Base-by-base conservation (phyloP, 2,329 filamentous ascomycete genomes). In the Dactylellina parvicollis region DNA sequence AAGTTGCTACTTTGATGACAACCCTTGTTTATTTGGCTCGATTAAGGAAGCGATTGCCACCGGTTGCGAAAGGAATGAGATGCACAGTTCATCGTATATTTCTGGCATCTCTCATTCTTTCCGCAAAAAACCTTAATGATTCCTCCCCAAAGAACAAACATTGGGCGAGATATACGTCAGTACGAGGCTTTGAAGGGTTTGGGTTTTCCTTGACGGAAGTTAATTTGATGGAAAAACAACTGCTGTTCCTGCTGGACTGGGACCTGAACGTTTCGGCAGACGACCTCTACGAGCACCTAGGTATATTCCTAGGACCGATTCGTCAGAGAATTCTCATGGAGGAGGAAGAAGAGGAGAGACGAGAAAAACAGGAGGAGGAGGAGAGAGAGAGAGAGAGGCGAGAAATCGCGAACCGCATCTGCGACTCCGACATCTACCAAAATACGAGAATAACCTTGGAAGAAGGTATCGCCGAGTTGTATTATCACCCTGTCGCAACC, bases 111-210 rank as follows among this genome's bases (percentile, higher is more conserved):
- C 88, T 94, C 76, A 95, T 95, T 79, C 85, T 90, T 47, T 89
- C 95, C 1, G 94, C 95, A 78, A 99, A 99, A 88, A 97, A 97
- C 82, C 87, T 98, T 77, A 98, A 99, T 81, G 95, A 98, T 85
- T 96, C 92, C 74, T 97, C 92, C 10, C 95, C 95, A 75, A 98
- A 98, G 89, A 99, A 99, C 87, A 98, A 98, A 88, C 95, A 99
- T 86, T 99, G 95, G 95, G 93, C 95, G 76, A 90, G 89, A 79
- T 99, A 98, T 85, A 96, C 90, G 72, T 84, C 89, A 78, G 89
- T 96, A 77, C 86, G 85, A 75, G 87, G 86, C 60, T 90, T 85
- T 80, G 88, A 88, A 9, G 87, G 85, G 79, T 99, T 98, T 79
- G 91, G 92, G 78, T 98, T 99, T 85, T 94, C 89, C 78, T 86